These are phyloP conservation scores for Boletellus dicymbophilus DNA, from an alignment of 1,284 basidiomycete species.

Conservation along the genomic window DNA sequence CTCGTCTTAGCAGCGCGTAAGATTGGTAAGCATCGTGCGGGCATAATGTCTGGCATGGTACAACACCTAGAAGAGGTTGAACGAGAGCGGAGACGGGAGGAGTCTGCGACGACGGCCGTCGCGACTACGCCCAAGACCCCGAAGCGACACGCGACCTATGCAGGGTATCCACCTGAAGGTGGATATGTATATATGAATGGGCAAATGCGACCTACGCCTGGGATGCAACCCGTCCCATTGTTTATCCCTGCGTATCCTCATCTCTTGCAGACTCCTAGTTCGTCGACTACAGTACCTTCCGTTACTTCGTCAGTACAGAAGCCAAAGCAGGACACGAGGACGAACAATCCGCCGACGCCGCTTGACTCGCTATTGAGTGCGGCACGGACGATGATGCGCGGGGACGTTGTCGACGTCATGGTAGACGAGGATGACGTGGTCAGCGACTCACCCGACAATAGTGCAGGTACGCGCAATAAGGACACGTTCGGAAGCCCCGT, in stretches of 20 bases:
- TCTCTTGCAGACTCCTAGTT: conserved; percentile 31
- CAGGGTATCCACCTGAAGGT: conserved; percentile 16
- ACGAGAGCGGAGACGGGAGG: conserved; percentile 28
- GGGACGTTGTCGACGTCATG: conserved; percentile 28
- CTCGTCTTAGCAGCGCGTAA: conserved; percentile 50
- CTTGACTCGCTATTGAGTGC: conserved; percentile 60
- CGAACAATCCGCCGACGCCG: conserved; percentile 37
- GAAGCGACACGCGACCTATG: conserved; percentile 24
- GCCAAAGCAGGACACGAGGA: conserved; percentile 13
- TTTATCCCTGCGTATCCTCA: conserved; percentile 33
- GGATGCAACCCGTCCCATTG: conserved; percentile 30
- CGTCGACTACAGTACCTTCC: conserved; percentile 32
- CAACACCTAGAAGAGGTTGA: conserved; percentile 29
- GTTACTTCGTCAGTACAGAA: conserved; percentile 25
- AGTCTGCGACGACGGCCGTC: conserved; percentile 25
- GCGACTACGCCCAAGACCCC: conserved; percentile 32
- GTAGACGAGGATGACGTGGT: conserved; percentile 24
- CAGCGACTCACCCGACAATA: conserved; percentile 12
- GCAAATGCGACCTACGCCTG: conserved; percentile 23
- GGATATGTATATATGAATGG: conserved; percentile 31
- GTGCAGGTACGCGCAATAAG: conserved; percentile 14
- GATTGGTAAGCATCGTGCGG: conserved; percentile 45
- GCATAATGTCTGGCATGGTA: conserved; percentile 38
- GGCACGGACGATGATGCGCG: conserved; percentile 58
- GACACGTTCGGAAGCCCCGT: conserved; percentile 39